Evolutionary conservation across 768 basidiomycete genomes (phyloP).

Genomic region (Asterophora parasitica): DNA sequence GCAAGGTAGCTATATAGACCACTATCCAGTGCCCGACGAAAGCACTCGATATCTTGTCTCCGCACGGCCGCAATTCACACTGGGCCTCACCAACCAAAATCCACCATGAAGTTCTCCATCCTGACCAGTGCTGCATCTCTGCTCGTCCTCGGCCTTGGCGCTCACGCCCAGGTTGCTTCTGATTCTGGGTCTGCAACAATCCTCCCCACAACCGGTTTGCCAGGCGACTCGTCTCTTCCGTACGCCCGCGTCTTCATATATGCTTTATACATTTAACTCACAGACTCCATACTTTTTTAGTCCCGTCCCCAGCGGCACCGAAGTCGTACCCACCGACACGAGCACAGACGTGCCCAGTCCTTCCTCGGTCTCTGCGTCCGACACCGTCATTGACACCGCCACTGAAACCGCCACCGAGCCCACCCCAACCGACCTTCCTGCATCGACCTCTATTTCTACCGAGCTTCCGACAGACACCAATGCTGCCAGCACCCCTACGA

Average conservation of each 20-base stretch:
- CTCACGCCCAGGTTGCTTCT: not conserved
- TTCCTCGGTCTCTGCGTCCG: not conserved
- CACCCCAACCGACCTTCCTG: not conserved
- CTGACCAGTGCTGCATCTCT: constrained; percentile 5
- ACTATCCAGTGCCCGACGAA: too few relatives aligned
- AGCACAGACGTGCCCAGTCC: not conserved
- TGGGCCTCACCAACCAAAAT: not conserved
- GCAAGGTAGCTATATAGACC: too few relatives aligned
- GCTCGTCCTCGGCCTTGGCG: constrained; percentile 1
- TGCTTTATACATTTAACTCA: not conserved
- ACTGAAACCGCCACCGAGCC: not conserved
- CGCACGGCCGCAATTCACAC: too few relatives aligned
- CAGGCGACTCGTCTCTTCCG: constrained; percentile 1
- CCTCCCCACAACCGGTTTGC: not conserved
- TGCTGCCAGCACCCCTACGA: not conserved
- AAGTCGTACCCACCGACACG: not conserved
- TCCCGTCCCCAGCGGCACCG: not conserved
- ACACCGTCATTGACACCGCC: not conserved
- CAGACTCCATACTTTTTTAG: not conserved
- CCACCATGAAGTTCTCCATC: constrained; percentile 10
- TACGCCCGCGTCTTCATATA: not conserved
- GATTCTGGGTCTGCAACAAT: not conserved
- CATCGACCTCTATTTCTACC: not conserved
- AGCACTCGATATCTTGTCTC: too few relatives aligned
- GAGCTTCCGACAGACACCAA: not conserved